Conservation (phyloP, 306 rosid genomes). For the Cucumis hystrix region DNA sequence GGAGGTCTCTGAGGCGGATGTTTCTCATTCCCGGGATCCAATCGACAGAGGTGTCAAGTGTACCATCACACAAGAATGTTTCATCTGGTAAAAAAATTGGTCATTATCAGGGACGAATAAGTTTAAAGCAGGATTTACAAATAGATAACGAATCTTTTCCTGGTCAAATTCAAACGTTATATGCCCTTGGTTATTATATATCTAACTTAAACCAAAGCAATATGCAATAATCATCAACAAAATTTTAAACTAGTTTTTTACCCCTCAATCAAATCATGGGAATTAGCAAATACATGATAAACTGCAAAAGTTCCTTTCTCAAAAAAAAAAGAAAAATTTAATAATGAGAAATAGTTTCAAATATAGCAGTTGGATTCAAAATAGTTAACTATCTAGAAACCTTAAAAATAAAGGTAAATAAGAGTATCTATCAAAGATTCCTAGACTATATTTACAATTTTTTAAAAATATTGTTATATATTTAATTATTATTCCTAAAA, state of each 20-base stretch:
- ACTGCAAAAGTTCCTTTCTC: neutral
- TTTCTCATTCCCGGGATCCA: constrained; percentile 31
- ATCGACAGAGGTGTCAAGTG: constrained; percentile 17
- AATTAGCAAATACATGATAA: neutral
- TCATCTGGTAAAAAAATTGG: constrained; percentile 6
- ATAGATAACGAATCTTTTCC: neutral
- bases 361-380: no score
- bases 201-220: neutral
- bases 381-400: no score
- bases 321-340: no score
- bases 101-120: neutral
- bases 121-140: neutral
- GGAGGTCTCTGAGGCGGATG: constrained; percentile 28
- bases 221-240: neutral
- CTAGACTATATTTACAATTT: no score
- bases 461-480: no score
- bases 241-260: neutral
- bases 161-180: neutral
- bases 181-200: neutral
- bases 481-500: no score
- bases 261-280: neutral
- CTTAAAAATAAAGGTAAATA: no score
- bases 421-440: no score
- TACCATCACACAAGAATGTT: constrained; percentile 14
- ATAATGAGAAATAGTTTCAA: no score